Evolutionary conservation across 768 basidiomycete genomes (phyloP), one percentile per base, ranked within the genome.

Genomic region (Mycena rebaudengoi): DNA sequence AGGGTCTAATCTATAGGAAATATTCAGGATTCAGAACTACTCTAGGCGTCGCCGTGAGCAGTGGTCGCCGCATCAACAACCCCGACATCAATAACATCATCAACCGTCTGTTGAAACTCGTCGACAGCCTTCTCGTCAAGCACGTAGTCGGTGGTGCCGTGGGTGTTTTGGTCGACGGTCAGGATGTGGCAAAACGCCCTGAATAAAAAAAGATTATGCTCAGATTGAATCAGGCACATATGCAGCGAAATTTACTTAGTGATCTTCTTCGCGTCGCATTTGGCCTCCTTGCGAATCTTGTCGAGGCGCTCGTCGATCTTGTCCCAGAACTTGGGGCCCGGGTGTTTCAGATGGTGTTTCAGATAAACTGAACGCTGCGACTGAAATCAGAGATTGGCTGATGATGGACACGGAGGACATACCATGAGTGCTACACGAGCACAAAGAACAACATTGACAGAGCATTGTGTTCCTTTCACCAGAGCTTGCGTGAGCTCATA

Each of bases 381-480:
- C 4, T 21, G 14, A 26, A 7, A 35, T 59, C 13, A 30, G 60
- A n/a, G n/a, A n/a, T n/a, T 39, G 8, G n/a, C 25, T 11, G n/a
- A 39, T 33, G 7, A 29, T 29, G n/a, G n/a, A n/a, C n/a, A n/a
- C n/a, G n/a, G n/a, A 59, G 14, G 16, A 39, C 69, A 13, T 54
- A 72, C 71, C 61, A 72, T 39, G 28, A 72, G 60, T 1, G 71
- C 69, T 33, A 72, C 56, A 18, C 64, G 52, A 18, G 65, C 56
- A 30, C 65, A 67, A 21, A 72, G 48, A 29, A 43, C 30, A 3
- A 67, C 63, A 10, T 37, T 69, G 32, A 68, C 63, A 2, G 37
- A n/a, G 25, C 66, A 68, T 33, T 62, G 61, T 7, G 65, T 68
- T n/a, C 46, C 48, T 16, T 57, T 60, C 25, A 71, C 64, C 20